Evolutionary conservation across 345 rosid species (phyloP).

Genomic region (Conringia planisiliqua): DNA sequence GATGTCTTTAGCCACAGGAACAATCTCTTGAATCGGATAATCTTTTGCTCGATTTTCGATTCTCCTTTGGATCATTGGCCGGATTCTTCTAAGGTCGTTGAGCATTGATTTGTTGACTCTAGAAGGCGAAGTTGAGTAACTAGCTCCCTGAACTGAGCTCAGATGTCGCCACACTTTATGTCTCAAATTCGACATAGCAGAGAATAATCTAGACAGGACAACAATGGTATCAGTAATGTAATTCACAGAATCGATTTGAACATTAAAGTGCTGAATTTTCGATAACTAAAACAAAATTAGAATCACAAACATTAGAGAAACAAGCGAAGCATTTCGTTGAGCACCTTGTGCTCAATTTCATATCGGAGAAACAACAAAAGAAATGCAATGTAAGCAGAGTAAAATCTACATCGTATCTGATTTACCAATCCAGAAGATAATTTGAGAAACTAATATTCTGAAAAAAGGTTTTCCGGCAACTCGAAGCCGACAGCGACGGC

Average conservation of each 20-base stretch:
- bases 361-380: not conserved
- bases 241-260: not conserved
- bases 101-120: slow-evolving; percentile 50
- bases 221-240: not conserved
- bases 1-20: slow-evolving; percentile 69
- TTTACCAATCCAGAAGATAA: not conserved
- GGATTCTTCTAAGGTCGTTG: slow-evolving; percentile 51
- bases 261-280: not conserved
- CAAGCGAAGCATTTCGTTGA: slow-evolving; percentile 10
- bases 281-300: not conserved
- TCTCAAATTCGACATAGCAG: slow-evolving; percentile 31
- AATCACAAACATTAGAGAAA: not conserved
- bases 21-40: slow-evolving; percentile 53
- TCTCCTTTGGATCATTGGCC: slow-evolving; percentile 80
- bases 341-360: slow-evolving; percentile 15
- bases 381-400: not conserved
- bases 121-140: slow-evolving; percentile 20
- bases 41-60: slow-evolving; percentile 67
- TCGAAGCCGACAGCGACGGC: slow-evolving; percentile 2
- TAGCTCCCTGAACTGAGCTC: slow-evolving; percentile 13
- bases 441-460: not conserved
- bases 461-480: not conserved
- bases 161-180: slow-evolving; percentile 21
- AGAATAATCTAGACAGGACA: not conserved
- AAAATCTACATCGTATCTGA: not conserved